phyloP scores from a whole-genome alignment of 805 yeast genomes.

The Candida verbasci region DNA sequence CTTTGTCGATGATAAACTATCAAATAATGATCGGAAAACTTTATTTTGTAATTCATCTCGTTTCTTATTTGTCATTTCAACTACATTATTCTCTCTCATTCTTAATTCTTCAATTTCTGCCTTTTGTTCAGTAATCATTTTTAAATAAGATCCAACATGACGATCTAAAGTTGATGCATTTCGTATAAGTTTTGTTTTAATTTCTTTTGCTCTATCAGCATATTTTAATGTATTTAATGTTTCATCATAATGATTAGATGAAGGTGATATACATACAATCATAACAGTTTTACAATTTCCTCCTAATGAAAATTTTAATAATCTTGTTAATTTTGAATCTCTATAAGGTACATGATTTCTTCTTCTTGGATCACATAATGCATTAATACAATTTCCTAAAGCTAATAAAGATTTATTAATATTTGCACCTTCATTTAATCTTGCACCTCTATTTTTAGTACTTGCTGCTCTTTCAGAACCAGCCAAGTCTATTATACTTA shows the following conservation, averaged over 20 bases:
- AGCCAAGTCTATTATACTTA: slow-evolving; percentile 87
- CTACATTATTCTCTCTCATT: slow-evolving; percentile 43
- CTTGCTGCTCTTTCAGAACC: slow-evolving; percentile 95
- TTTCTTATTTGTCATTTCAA: slow-evolving; percentile 34
- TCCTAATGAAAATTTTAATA: slow-evolving; percentile 84
- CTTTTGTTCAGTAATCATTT: slow-evolving; percentile 79
- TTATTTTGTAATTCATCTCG: slow-evolving; percentile 32
- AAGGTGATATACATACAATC: slow-evolving; percentile 93
- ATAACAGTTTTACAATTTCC: slow-evolving; percentile 94
- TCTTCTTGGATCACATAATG: slow-evolving; percentile 69
- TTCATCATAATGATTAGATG: slow-evolving; percentile 84
- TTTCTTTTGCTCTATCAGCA: slow-evolving; percentile 88
- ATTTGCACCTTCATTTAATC: slow-evolving; percentile 89
- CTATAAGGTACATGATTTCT: slow-evolving; percentile 82
- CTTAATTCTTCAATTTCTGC: slow-evolving; percentile 68
- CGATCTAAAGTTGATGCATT: slow-evolving; percentile 74
- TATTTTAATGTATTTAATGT: slow-evolving; percentile 87
- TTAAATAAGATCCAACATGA: slow-evolving; percentile 80
- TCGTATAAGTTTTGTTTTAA: slow-evolving; percentile 72
- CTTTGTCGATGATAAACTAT: slow-evolving; percentile 38
- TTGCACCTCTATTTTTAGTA: slow-evolving; percentile 75
- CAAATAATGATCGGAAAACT: slow-evolving; percentile 36
- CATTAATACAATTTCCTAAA: slow-evolving; percentile 90
- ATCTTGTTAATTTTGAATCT: slow-evolving; percentile 83
- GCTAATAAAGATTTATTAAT: slow-evolving; percentile 86